phyloP scores from a whole-genome alignment of 495 filamentous ascomycete genomes.

The Talaromyces proteolyticus region DNA sequence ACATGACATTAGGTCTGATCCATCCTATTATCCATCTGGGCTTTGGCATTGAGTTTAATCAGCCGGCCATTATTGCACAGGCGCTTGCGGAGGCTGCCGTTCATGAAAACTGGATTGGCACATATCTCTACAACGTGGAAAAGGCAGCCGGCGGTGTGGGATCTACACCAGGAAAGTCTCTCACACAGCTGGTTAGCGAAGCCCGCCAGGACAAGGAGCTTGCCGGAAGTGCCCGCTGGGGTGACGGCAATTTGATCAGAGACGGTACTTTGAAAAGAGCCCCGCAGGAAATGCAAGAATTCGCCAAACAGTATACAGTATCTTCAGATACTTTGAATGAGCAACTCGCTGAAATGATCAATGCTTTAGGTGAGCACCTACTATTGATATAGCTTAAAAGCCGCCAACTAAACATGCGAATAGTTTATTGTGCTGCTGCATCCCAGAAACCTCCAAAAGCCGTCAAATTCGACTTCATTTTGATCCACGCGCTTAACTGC shows the following conservation, averaged over 20 bases:
- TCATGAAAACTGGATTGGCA: constrained; percentile 44
- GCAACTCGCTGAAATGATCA: constrained; percentile 71
- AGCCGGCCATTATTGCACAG: constrained; percentile 77
- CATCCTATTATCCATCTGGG: constrained; percentile 84
- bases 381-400: neutral
- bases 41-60: constrained; percentile 73
- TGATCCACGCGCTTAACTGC: constrained; percentile 62
- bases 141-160: constrained; percentile 29
- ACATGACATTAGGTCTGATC: constrained; percentile 47
- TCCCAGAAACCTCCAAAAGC: constrained; percentile 58
- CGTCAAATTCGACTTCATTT: constrained; percentile 76
- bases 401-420: neutral
- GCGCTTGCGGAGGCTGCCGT: constrained; percentile 70
- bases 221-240: constrained; percentile 34
- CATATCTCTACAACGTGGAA: constrained; percentile 49
- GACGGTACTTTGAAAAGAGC: constrained; percentile 62
- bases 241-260: constrained; percentile 56
- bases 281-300: constrained; percentile 52
- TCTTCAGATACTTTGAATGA: constrained; percentile 56
- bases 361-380: constrained; percentile 42
- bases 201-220: constrained; percentile 51
- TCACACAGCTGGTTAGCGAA: constrained; percentile 55
- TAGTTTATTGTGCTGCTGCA: constrained; percentile 54
- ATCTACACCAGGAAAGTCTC: constrained; percentile 29
- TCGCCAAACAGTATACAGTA: constrained; percentile 56